A percentile compares a stretch with the other conserved stretches of the same genome.
Evolutionary conservation across 1,284 basidiomycete species (phyloP).

Genomic region (Phellopilus nigrolimitatus): DNA sequence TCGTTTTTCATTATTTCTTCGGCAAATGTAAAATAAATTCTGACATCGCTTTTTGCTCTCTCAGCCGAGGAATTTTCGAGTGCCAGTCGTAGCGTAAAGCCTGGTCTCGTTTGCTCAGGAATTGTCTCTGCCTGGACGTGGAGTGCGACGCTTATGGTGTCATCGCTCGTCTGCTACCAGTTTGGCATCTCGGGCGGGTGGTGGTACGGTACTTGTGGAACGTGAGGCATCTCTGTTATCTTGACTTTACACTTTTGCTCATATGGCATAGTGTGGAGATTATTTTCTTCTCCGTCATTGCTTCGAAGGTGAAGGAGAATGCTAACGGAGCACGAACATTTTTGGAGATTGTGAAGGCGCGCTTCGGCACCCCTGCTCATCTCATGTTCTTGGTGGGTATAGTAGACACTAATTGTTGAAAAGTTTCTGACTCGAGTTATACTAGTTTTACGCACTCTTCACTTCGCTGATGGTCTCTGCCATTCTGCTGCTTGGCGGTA

Average conservation of each 20-base stretch:
- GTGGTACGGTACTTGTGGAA: constrained; percentile 57
- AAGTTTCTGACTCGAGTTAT: constrained; percentile 18
- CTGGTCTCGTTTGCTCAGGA: constrained; percentile 62
- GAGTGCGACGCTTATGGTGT: constrained; percentile 45
- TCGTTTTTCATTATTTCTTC: background rate
- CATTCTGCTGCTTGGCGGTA: constrained; percentile 51
- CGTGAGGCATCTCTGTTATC: constrained; percentile 25
- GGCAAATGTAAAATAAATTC: background rate
- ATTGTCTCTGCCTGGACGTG: constrained; percentile 58
- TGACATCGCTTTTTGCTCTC: background rate
- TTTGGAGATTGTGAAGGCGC: constrained; percentile 55
- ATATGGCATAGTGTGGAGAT: constrained; percentile 54
- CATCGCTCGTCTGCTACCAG: constrained; percentile 8
- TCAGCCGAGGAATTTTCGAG: constrained; percentile 20
- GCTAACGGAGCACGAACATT: constrained; percentile 57
- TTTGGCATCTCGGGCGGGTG: constrained; percentile 25
- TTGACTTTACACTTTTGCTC: background rate
- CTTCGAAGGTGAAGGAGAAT: constrained; percentile 69
- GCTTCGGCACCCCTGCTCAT: constrained; percentile 77
- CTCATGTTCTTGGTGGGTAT: constrained; percentile 61
- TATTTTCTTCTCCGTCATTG: constrained; percentile 68
- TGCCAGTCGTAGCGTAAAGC: constrained; percentile 33
- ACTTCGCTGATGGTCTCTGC: constrained; percentile 14
- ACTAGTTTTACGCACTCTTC: constrained; percentile 38
- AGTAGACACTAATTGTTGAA: constrained; percentile 73